Percentiles rank a stretch among this genome's conserved stretches.
phyloP scores from a whole-genome alignment of 2,329 filamentous ascomycete genomes.

The Teratosphaeriaceae sp. region DNA sequence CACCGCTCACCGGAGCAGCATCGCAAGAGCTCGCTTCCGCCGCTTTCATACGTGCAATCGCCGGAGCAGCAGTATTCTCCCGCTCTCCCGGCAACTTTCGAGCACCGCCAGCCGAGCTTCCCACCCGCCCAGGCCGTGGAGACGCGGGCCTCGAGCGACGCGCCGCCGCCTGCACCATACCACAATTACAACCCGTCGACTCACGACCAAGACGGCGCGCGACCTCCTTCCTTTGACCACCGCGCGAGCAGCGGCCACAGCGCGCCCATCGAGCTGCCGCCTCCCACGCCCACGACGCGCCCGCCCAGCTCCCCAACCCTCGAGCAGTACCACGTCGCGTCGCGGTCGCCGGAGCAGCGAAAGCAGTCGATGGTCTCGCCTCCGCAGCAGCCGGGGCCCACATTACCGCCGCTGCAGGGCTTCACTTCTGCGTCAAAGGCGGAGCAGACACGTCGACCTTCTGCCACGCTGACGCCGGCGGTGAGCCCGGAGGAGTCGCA shows the following conservation, averaged over 20 bases:
- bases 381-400: slow-evolving; percentile 27
- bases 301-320: slow-evolving; percentile 39
- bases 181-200: slow-evolving; percentile 16
- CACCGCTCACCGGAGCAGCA: slow-evolving; percentile 9
- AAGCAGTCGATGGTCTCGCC: slow-evolving; percentile 29
- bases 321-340: slow-evolving; percentile 42
- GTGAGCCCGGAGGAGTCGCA: no score
- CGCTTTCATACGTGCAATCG: slow-evolving; percentile 15
- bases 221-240: slow-evolving; percentile 14
- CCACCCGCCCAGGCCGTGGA: slow-evolving; percentile 32
- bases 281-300: slow-evolving; percentile 28
- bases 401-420: slow-evolving; percentile 37
- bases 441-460: slow-evolving; percentile 10
- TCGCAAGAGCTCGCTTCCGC: slow-evolving; percentile 17
- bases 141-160: slow-evolving; percentile 20
- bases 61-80: slow-evolving; percentile 12
- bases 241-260: slow-evolving; percentile 26
- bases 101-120: slow-evolving; percentile 8
- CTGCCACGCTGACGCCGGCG: no score
- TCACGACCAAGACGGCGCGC: slow-evolving; percentile 10
- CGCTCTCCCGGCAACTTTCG: slow-evolving; percentile 5
- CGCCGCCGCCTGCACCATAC: slow-evolving; percentile 17
- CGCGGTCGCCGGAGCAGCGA: slow-evolving; percentile 39
- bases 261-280: slow-evolving; percentile 34
- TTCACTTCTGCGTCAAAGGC: slow-evolving; percentile 13